These are phyloP conservation scores for Buddleja alternifolia DNA, from an alignment of 257 asterid species.

Conservation along the genomic window DNA sequence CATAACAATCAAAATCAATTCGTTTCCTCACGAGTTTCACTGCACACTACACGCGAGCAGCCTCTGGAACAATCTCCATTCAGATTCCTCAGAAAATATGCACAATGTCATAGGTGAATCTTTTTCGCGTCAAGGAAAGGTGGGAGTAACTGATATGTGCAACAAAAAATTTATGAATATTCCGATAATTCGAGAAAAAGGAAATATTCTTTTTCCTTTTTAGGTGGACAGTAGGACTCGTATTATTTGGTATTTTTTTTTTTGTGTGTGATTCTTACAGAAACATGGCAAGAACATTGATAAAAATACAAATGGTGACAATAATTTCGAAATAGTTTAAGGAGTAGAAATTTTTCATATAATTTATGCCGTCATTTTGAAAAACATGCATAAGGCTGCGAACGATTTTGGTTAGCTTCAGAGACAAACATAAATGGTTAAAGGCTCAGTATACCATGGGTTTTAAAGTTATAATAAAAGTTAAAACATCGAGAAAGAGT, in stretches of 20 bases:
- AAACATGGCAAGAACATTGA: neutral
- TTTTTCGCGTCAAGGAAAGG: slow-evolving; percentile 65
- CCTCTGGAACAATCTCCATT: slow-evolving; percentile 20
- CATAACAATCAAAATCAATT: slow-evolving; percentile 14
- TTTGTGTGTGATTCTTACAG: too few species aligned
- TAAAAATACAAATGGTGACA: neutral
- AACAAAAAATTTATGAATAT: neutral
- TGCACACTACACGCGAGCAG: slow-evolving; percentile 9
- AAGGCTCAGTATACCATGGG: neutral
- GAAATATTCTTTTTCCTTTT: too few species aligned
- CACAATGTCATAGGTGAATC: slow-evolving; percentile 94
- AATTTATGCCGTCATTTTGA: neutral
- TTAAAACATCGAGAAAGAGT: neutral
- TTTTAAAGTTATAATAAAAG: neutral
- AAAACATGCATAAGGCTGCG: neutral
- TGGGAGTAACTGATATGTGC: neutral
- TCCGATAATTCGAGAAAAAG: neutral
- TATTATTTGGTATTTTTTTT: too few species aligned
- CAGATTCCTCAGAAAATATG: slow-evolving; percentile 76
- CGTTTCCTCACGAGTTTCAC: slow-evolving; percentile 22
- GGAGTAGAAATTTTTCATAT: neutral
- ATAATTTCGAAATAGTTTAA: too few species aligned
- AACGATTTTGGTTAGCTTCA: neutral
- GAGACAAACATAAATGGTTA: neutral
- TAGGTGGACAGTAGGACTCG: too few species aligned